Conservation (phyloP, 169 alveolate species). For the Babesia gibsoni region DNA sequence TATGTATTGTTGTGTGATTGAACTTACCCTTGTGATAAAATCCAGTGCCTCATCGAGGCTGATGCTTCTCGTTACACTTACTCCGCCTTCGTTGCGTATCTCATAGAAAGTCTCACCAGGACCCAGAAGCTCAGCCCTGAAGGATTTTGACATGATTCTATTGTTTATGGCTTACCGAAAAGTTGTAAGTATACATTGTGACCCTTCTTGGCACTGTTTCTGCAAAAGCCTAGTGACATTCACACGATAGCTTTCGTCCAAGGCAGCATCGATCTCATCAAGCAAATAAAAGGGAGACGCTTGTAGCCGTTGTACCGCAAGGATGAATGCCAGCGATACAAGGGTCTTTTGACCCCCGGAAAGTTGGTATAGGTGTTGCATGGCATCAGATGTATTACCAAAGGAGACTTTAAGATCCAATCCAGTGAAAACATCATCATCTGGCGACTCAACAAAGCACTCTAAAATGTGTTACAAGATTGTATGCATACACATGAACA, state of each 20-base stretch:
- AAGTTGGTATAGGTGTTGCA: conserved; percentile 41
- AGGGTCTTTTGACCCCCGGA: conserved; percentile 78
- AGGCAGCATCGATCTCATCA: conserved; percentile 76
- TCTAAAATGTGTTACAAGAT: background rate
- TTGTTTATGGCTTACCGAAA: conserved; percentile 29
- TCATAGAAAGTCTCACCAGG: conserved; percentile 57
- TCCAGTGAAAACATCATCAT: conserved; percentile 46
- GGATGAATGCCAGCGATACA: conserved; percentile 69
- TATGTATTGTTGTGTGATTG: background rate
- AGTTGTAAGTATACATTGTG: conserved; percentile 55
- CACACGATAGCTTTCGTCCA: conserved; percentile 67
- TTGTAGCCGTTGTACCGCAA: conserved; percentile 68
- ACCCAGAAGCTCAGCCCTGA: conserved; percentile 34
- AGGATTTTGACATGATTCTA: background rate
- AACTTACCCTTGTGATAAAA: conserved; percentile 22
- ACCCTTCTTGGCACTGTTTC: conserved; percentile 30
- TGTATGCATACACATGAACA: background rate
- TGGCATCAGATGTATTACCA: background rate
- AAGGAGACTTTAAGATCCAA: conserved; percentile 60
- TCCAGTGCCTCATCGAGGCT: conserved; percentile 33
- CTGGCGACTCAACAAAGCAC: conserved; percentile 31
- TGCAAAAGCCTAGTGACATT: conserved; percentile 35
- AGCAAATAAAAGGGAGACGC: conserved; percentile 70
- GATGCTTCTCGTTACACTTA: conserved; percentile 22
- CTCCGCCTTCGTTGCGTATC: conserved; percentile 41